A percentile compares a stretch with the other conserved stretches of the same genome.
These are phyloP conservation scores for Candida saitoana DNA, from an alignment of 805 yeast genomes.

Conservation along the genomic window DNA sequence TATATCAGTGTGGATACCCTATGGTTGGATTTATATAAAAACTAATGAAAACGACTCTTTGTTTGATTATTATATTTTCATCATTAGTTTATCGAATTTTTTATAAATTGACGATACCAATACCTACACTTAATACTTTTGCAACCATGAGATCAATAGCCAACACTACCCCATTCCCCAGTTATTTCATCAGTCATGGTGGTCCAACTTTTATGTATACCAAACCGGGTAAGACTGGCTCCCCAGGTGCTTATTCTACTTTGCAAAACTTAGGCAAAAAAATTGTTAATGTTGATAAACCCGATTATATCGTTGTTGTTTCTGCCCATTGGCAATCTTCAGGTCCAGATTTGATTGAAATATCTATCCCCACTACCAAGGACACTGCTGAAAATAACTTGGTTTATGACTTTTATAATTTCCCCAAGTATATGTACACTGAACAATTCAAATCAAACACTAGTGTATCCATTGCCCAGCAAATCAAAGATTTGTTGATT, in stretches of 20 bases:
- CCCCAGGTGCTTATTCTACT: slow-evolving; percentile 59
- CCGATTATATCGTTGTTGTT: slow-evolving; percentile 61
- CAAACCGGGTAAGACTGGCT: slow-evolving; percentile 41
- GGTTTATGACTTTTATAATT: slow-evolving; percentile 73
- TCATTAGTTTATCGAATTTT: too few species aligned
- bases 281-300: slow-evolving; percentile 49
- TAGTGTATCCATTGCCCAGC: slow-evolving; percentile 39
- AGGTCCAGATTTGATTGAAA: slow-evolving; percentile 40
- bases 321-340: slow-evolving; percentile 77
- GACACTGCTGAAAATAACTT: slow-evolving; percentile 36
- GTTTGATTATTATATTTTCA: too few species aligned
- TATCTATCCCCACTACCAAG: slow-evolving; percentile 33
- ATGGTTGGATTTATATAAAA: too few species aligned
- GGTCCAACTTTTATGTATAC: slow-evolving; percentile 73
- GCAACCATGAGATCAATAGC: slow-evolving; percentile 7
- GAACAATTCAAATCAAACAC: slow-evolving; percentile 56
- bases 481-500: slow-evolving; percentile 39
- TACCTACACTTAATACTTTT: neutral
- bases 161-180: slow-evolving; percentile 42
- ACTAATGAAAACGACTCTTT: too few species aligned
- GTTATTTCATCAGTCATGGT: slow-evolving; percentile 74
- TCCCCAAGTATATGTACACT: slow-evolving; percentile 60
- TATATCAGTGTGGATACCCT: too few species aligned
- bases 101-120: too few species aligned
- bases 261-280: slow-evolving; percentile 48